These are phyloP conservation scores for Ascochyta fabae DNA, from an alignment of 2,329 filamentous ascomycete species.

Conservation along the genomic window DNA sequence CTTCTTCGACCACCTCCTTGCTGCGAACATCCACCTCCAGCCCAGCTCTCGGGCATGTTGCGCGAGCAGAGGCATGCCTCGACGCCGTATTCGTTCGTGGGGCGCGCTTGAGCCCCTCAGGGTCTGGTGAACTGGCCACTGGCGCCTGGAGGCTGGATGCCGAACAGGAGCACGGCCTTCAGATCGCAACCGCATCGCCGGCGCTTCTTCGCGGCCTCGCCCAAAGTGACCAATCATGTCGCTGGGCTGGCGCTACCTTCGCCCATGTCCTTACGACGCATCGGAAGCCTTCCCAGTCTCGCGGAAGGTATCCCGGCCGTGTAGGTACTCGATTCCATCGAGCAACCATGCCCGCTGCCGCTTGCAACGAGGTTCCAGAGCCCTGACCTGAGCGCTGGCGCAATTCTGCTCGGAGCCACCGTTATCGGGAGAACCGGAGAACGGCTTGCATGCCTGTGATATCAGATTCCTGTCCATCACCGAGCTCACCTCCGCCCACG, in stretches of 20 bases:
- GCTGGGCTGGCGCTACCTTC: background rate
- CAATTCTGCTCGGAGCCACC: background rate
- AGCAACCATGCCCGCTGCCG: background rate
- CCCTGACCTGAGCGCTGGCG: background rate
- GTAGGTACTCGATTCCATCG: background rate
- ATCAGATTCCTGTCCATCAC: slow-evolving; percentile 14
- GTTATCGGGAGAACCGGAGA: slow-evolving; percentile 1
- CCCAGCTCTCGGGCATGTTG: background rate
- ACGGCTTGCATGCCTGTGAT: slow-evolving; percentile 2
- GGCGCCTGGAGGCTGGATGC: slow-evolving; percentile 1
- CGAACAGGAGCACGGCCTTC: slow-evolving; percentile 3
- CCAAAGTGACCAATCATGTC: slow-evolving; percentile 7
- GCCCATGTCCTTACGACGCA: slow-evolving; percentile 4
- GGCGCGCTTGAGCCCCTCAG: slow-evolving; percentile 3
- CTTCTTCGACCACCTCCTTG: background rate
- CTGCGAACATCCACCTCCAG: slow-evolving; percentile 5
- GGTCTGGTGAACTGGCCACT: slow-evolving; percentile 5
- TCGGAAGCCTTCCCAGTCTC: background rate
- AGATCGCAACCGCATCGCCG: background rate
- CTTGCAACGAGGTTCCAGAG: slow-evolving; percentile 7
- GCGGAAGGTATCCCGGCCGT: background rate
- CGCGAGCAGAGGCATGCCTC: background rate
- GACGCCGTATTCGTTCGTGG: background rate
- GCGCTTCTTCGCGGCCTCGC: slow-evolving; percentile 6
- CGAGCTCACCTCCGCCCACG: background rate